Base-by-base conservation (phyloP, 306 rosid genomes). In the Mimosa bimucronata region DNA sequence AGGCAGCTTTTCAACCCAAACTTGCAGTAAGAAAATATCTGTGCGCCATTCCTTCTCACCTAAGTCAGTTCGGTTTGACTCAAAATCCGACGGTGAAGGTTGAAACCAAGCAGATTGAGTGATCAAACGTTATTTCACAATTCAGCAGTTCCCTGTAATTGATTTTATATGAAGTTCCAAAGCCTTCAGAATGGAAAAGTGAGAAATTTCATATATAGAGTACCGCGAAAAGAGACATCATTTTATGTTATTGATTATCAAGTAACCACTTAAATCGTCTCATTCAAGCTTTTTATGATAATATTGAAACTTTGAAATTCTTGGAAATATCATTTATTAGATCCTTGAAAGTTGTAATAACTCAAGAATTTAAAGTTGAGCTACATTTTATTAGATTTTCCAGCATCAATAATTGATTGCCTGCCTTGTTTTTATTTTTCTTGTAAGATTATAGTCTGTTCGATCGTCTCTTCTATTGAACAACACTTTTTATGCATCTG, bases 1-100 rank as follows among this genome's bases (percentile, higher is more conserved):
- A 70, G 99, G 98, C 42, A 86, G 97, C 82, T 90, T 87, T 81
- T 88, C 96, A 26, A 70, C 76, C 73, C 82, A 70, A 76, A 81
- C 86, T 41, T 57, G 4, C 66, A 83, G 60, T 69, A 92, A 91
- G 50, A 85, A 83, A 71, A 75, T 93, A 57, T 83, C 73, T 34
- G 91, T 93, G 65, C 92, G 91, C 41, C 98, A 91, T 83, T 81
- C 88, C 86, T 87, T 91, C 88, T 78, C 97, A 16, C 80, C 79
- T 85, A 90, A 87, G 88, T 37, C 94, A 29, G 72, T 34, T 65
- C 85, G 88, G 76, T 45, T 11, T 13, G 96, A 91, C 80, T 81
- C 90, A 29, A 91, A 85, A 81, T 83, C 90, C 73, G 86, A 74
- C 88, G 82, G 87, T 82, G 68, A 88, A 19, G 86, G 84, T 78